These are phyloP conservation scores for Ganoderma lucidum DNA, from an alignment of 1,284 basidiomycete species.

Conservation along the genomic window DNA sequence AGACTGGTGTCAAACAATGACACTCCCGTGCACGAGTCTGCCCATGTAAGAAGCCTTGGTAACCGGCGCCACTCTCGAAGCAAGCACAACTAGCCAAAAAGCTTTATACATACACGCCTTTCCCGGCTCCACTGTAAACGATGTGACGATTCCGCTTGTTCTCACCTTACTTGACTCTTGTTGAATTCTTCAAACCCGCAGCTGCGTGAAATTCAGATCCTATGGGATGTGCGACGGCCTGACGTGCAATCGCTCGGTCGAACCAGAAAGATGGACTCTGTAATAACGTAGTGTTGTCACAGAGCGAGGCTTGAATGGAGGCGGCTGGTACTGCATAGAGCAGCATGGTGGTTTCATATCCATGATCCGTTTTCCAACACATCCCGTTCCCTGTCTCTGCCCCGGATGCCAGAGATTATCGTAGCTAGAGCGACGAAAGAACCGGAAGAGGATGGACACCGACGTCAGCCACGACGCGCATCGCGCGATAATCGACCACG, in stretches of 20 bases:
- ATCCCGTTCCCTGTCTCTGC: not conserved
- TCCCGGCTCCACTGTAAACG: too few species aligned
- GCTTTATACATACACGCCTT: too few species aligned
- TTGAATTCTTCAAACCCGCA: too few species aligned
- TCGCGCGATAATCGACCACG: not conserved
- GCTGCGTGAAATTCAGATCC: too few species aligned
- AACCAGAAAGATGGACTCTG: not conserved
- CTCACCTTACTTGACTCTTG: too few species aligned
- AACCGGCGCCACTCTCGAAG: too few species aligned
- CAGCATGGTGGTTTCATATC: not conserved
- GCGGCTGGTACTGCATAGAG: not conserved
- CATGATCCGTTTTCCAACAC: not conserved
- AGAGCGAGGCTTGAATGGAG: not conserved
- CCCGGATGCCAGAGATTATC: not conserved
- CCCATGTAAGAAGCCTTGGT: too few species aligned
- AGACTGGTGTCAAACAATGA: too few species aligned
- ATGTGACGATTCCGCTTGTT: too few species aligned
- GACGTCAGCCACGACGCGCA: not conserved
- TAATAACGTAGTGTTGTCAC: not conserved
- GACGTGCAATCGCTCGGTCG: not conserved
- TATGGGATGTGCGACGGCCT: too few species aligned
- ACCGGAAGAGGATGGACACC: not conserved
- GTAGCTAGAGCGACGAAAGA: not conserved
- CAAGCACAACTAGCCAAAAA: too few species aligned
- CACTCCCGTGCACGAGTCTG: too few species aligned